A percentile compares a stretch with the other conserved stretches of the same genome.
Evolutionary conservation across 768 basidiomycete genomes (phyloP).

Genomic region (Macrolepiota dolichaula): DNA sequence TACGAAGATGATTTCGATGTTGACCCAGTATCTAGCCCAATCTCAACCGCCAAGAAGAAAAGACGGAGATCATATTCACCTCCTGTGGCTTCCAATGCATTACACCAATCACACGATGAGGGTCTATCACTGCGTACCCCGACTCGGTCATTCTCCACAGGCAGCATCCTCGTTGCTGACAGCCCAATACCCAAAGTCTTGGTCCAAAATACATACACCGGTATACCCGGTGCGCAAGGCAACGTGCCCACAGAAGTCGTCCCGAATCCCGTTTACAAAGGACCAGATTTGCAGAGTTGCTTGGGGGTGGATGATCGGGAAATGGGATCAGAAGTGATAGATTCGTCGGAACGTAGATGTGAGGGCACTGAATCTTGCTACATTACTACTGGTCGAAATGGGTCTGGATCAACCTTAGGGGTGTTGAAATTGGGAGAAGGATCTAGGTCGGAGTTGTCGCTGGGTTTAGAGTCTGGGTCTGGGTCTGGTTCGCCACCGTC

Average conservation of each 20-base stretch:
- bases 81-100: neutral
- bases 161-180: slow-evolving; percentile 6
- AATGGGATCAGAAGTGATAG: neutral
- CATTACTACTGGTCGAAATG: too few species aligned
- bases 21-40: slow-evolving; percentile 26
- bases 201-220: neutral
- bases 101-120: neutral
- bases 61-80: slow-evolving; percentile 2
- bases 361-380: neutral
- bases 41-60: slow-evolving; percentile 21
- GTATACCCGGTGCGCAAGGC: neutral
- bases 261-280: neutral
- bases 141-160: slow-evolving; percentile 3
- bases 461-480: neutral
- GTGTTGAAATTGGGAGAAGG: neutral
- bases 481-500: neutral
- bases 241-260: neutral
- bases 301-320: neutral
- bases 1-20: slow-evolving; percentile 21
- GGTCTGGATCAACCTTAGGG: neutral
- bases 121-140: slow-evolving; percentile 1
- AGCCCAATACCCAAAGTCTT: neutral
- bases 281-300: slow-evolving; percentile 12
- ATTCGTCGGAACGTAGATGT: neutral
- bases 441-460: neutral